These are phyloP conservation scores for Scalesia atractyloides DNA, from an alignment of 129 eudicot species.

Conservation along the genomic window DNA sequence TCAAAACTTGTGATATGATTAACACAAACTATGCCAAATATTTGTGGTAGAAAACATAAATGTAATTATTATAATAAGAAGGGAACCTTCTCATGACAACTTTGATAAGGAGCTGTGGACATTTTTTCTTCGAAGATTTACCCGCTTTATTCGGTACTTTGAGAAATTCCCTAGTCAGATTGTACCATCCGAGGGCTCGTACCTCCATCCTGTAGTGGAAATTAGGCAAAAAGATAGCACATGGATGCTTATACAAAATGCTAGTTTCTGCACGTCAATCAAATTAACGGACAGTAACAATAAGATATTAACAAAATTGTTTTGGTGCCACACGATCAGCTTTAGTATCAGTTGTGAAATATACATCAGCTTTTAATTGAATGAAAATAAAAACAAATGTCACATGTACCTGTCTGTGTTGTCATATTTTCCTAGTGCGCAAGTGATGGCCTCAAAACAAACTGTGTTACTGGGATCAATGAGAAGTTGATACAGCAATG, in stretches of 20 bases:
- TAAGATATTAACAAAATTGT: too few species aligned
- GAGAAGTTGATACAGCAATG: slow-evolving; percentile 94
- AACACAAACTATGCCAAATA: too few species aligned
- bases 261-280: slow-evolving; percentile 17
- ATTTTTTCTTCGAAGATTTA: slow-evolving; percentile 74
- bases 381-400: too few species aligned
- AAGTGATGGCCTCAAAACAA: slow-evolving; percentile 94
- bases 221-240: slow-evolving; percentile 13
- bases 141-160: slow-evolving; percentile 62
- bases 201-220: slow-evolving; percentile 67
- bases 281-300: not conserved
- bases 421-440: slow-evolving; percentile 88
- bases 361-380: too few species aligned
- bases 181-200: slow-evolving; percentile 97
- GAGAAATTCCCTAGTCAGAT: slow-evolving; percentile 82
- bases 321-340: too few species aligned
- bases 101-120: slow-evolving; percentile 91
- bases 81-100: slow-evolving; percentile 93
- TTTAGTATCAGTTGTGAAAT: too few species aligned
- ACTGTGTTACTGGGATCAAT: slow-evolving; percentile 98
- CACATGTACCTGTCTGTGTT: slow-evolving; percentile 72
- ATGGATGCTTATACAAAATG: not conserved
- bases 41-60: too few species aligned
- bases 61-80: too few species aligned
- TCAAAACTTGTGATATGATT: too few species aligned